A percentile compares a stretch with the other conserved stretches of the same genome.
phyloP scores from a whole-genome alignment of 1,139 yeast genomes.

The Suhomyces terraborum region DNA sequence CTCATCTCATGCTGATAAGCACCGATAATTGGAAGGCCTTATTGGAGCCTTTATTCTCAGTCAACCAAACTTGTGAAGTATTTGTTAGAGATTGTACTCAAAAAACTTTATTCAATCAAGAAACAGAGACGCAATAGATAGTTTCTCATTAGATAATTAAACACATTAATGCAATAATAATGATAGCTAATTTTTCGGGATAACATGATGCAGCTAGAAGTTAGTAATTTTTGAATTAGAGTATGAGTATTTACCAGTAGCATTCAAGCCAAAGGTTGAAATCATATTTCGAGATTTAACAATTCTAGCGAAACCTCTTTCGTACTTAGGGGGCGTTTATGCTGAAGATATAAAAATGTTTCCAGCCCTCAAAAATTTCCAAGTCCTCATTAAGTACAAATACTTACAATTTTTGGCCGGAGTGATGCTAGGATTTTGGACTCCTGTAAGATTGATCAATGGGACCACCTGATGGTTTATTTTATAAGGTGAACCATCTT shows the following conservation, averaged over 20 bases:
- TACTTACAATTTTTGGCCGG: slow-evolving; percentile 19
- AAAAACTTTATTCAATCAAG: slow-evolving; percentile 3
- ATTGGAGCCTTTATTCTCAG: slow-evolving; percentile 29
- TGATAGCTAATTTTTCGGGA: neutral
- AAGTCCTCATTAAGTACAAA: slow-evolving; percentile 11
- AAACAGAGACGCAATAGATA: neutral
- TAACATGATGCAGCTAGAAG: neutral
- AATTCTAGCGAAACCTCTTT: too few species aligned
- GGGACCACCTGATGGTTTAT: slow-evolving; percentile 23
- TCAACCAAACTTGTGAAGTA: slow-evolving; percentile 22
- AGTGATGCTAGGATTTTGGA: slow-evolving; percentile 12
- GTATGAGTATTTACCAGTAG: neutral
- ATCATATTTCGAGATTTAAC: too few species aligned
- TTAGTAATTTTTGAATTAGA: slow-evolving; percentile 2
- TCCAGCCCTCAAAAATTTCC: slow-evolving; percentile 10
- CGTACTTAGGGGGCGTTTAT: too few species aligned
- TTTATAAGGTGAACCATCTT: slow-evolving; percentile 36
- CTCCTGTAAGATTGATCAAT: slow-evolving; percentile 25
- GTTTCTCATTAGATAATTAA: neutral
- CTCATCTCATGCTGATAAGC: slow-evolving; percentile 14
- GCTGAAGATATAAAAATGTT: too few species aligned
- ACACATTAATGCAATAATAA: neutral
- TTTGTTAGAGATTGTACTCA: slow-evolving; percentile 21
- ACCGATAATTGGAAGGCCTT: slow-evolving; percentile 33
- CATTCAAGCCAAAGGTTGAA: neutral